These are phyloP conservation scores for Cercospora zeina DNA, from an alignment of 2,329 filamentous ascomycete genomes.

Conservation along the genomic window DNA sequence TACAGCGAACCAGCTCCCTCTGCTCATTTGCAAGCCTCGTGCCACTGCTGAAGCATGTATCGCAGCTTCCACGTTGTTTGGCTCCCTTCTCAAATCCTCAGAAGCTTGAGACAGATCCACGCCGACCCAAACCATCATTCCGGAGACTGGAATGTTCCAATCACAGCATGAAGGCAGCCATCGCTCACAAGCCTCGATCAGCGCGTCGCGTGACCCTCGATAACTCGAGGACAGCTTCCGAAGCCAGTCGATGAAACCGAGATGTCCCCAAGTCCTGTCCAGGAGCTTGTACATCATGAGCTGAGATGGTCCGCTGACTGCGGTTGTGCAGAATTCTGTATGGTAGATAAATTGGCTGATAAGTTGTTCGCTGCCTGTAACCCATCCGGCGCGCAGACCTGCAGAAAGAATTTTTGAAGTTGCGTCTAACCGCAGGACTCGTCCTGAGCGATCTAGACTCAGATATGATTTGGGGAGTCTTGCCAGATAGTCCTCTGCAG, in stretches of 20 bases:
- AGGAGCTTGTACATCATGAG: constrained; percentile 39
- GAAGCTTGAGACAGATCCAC: not conserved
- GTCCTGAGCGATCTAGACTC: constrained; percentile 39
- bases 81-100: not conserved
- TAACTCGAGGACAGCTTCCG: constrained; percentile 33
- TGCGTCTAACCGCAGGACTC: constrained; percentile 40
- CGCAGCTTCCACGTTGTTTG: constrained; percentile 26
- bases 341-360: constrained; percentile 35
- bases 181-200: constrained; percentile 36
- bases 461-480: constrained; percentile 38
- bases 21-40: constrained; percentile 29
- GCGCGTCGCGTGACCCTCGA: constrained; percentile 28
- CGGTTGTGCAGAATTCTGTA: constrained; percentile 30
- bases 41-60: constrained; percentile 25
- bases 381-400: constrained; percentile 39
- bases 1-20: constrained; percentile 31
- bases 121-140: constrained; percentile 37
- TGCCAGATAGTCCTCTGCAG: constrained; percentile 20
- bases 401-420: constrained; percentile 41
- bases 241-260: constrained; percentile 39
- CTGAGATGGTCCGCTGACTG: constrained; percentile 37
- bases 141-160: constrained; percentile 30
- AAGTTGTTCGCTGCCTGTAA: constrained; percentile 36
- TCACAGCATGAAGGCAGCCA: constrained; percentile 32
- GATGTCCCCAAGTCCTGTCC: constrained; percentile 40